These are phyloP conservation scores for Trichoderma citrinoviride DNA, from an alignment of 2,329 filamentous ascomycete genomes.

Conservation along the genomic window DNA sequence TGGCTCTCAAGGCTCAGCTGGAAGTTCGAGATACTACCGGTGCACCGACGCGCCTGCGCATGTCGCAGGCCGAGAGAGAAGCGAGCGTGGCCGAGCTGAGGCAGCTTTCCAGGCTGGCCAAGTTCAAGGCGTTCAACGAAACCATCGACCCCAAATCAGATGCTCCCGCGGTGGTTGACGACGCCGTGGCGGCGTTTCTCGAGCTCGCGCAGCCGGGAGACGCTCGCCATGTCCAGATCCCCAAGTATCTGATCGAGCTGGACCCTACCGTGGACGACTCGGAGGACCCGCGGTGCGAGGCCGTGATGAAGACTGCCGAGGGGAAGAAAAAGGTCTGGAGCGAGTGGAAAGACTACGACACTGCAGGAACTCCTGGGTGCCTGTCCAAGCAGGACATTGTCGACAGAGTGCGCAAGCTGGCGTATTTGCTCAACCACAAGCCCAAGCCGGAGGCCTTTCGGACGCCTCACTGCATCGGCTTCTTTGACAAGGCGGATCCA, in stretches of 20 bases:
- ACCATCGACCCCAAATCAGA: conserved; percentile 41
- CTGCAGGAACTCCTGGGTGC: conserved; percentile 35
- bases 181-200: conserved; percentile 39
- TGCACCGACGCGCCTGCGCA: conserved; percentile 30
- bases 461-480: conserved; percentile 51
- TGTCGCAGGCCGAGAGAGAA: conserved; percentile 37
- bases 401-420: conserved; percentile 46
- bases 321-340: conserved; percentile 45
- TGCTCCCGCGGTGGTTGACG: conserved; percentile 34
- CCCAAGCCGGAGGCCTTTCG: conserved; percentile 50
- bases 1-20: conserved; percentile 45
- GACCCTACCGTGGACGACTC: conserved; percentile 34
- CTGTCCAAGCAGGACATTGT: conserved; percentile 44
- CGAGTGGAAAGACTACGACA: conserved; percentile 51
- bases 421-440: conserved; percentile 46
- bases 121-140: conserved; percentile 52
- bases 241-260: conserved; percentile 37
- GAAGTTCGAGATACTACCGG: conserved; percentile 30
- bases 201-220: conserved; percentile 38
- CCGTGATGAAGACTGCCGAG: conserved; percentile 36
- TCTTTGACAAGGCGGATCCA: conserved; percentile 46
- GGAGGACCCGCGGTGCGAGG: conserved; percentile 41
- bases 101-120: conserved; percentile 45
- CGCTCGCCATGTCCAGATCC: conserved; percentile 35
- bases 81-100: conserved; percentile 42